These are phyloP conservation scores for Sugiyamaella neomexicana DNA, from an alignment of 1,139 yeast species.

Conservation along the genomic window DNA sequence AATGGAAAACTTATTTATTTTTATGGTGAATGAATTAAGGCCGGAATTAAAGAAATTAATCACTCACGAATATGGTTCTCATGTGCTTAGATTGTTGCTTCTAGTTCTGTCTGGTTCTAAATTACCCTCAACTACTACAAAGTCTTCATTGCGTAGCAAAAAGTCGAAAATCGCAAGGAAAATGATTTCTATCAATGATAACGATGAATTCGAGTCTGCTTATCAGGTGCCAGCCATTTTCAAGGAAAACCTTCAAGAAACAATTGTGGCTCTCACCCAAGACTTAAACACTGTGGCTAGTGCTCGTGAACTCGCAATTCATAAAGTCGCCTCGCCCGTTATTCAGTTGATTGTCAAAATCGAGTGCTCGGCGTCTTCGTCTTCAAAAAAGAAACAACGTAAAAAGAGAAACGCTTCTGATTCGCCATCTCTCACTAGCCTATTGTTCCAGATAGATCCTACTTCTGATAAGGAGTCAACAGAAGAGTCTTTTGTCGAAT, in stretches of 20 bases:
- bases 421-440: conserved; percentile 23
- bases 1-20: conserved; percentile 63
- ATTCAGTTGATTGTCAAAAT: conserved; percentile 66
- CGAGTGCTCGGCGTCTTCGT: conserved; percentile 21
- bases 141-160: conserved; percentile 78
- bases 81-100: conserved; percentile 71
- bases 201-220: conserved; percentile 39
- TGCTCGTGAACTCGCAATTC: conserved; percentile 73
- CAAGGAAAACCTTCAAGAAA: conserved; percentile 45
- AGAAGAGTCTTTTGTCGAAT: conserved; percentile 83
- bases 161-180: conserved; percentile 88
- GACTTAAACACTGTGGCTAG: conserved; percentile 40
- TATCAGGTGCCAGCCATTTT: conserved; percentile 76
- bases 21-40: conserved; percentile 65
- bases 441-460: conserved; percentile 39
- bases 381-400: conserved; percentile 17
- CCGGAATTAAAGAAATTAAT: conserved; percentile 62
- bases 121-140: conserved; percentile 71
- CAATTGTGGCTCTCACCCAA: conserved; percentile 38
- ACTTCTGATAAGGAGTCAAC: conserved; percentile 54
- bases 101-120: conserved; percentile 75
- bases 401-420: conserved; percentile 24
- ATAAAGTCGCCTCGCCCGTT: conserved; percentile 85
- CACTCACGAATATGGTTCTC: conserved; percentile 75
- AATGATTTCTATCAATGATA: conserved; percentile 85